phyloP scores from a whole-genome alignment of 495 filamentous ascomycete genomes.

The Lophiostoma macrostomum region DNA sequence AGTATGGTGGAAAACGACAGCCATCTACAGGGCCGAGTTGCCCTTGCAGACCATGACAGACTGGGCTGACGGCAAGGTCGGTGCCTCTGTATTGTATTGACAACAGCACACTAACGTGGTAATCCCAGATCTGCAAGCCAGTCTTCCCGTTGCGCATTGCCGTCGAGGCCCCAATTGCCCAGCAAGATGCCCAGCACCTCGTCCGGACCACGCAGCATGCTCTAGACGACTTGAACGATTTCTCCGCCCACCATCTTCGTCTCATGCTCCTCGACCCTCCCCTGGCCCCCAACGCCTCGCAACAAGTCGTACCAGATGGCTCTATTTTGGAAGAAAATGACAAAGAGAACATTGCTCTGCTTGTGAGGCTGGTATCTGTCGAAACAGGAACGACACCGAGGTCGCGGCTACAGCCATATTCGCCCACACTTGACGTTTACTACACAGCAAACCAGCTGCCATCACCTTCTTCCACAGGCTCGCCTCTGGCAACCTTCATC shows the following conservation, averaged over 20 bases:
- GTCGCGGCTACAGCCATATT: conserved; percentile 63
- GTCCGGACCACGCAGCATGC: conserved; percentile 83
- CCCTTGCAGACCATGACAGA: conserved; percentile 83
- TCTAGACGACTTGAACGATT: conserved; percentile 86
- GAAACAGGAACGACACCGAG: conserved; percentile 51
- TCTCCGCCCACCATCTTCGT: conserved; percentile 83
- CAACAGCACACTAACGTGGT: not conserved
- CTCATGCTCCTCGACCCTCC: conserved; percentile 61
- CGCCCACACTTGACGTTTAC: conserved; percentile 71
- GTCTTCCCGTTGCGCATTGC: conserved; percentile 83
- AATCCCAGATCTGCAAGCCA: conserved; percentile 70
- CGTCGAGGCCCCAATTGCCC: conserved; percentile 68
- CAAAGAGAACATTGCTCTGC: conserved; percentile 61
- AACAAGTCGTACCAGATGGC: conserved; percentile 25
- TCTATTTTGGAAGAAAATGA: conserved; percentile 1
- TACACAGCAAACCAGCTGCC: conserved; percentile 75
- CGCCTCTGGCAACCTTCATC: conserved; percentile 74
- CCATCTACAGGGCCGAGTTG: conserved; percentile 82
- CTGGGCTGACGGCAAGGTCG: conserved; percentile 90
- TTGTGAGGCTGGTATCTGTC: conserved; percentile 64
- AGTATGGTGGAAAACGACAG: conserved; percentile 96
- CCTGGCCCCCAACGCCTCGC: conserved; percentile 25
- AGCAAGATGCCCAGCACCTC: conserved; percentile 70
- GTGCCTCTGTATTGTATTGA: conserved; percentile 14
- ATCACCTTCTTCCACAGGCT: conserved; percentile 63